Percentiles rank a stretch among this genome's conserved stretches.
Conservation (phyloP, 1,284 basidiomycete species). For the Cutaneotrichosporon sp. region DNA sequence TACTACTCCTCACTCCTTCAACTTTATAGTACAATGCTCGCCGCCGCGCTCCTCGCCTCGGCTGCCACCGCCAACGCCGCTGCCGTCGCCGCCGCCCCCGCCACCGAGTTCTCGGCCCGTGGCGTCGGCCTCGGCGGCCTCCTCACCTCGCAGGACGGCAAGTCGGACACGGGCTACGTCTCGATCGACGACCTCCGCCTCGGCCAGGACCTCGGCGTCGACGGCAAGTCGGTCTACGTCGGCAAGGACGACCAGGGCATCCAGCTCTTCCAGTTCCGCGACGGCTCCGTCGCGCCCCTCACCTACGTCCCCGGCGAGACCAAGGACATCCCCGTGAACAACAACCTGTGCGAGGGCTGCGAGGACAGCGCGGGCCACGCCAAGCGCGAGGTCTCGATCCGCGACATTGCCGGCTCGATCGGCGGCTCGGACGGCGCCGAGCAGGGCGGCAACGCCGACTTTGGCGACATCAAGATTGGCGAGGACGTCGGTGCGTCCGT, state of each 20-base stretch:
- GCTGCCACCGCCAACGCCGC: background rate
- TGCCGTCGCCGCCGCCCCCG: background rate
- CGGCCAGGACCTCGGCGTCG: conserved; percentile 10
- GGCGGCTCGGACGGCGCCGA: background rate
- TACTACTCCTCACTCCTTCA: too few relatives aligned
- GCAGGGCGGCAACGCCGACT: conserved; percentile 8
- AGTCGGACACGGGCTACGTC: conserved; percentile 4
- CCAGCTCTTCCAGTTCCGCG: conserved; percentile 14
- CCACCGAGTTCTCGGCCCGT: background rate
- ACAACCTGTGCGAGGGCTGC: conserved; percentile 6
- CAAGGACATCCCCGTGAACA: background rate
- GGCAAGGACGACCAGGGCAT: conserved; percentile 7
- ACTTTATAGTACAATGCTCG: conserved; percentile 10
- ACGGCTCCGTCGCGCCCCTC: conserved; percentile 13
- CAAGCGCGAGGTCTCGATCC: background rate
- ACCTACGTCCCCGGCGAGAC: conserved; percentile 8
- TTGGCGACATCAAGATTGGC: conserved; percentile 5
- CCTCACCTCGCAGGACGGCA: background rate
- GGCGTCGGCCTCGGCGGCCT: background rate
- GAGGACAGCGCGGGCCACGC: background rate
- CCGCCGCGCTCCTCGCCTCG: conserved; percentile 7
- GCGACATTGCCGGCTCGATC: background rate
- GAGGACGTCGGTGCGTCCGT: conserved; percentile 1
- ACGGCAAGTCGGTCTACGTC: conserved; percentile 10
- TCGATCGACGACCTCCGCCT: conserved; percentile 5